These are phyloP conservation scores for Spinacia oleracea DNA, from an alignment of 179 eudicot genomes.

Conservation along the genomic window DNA sequence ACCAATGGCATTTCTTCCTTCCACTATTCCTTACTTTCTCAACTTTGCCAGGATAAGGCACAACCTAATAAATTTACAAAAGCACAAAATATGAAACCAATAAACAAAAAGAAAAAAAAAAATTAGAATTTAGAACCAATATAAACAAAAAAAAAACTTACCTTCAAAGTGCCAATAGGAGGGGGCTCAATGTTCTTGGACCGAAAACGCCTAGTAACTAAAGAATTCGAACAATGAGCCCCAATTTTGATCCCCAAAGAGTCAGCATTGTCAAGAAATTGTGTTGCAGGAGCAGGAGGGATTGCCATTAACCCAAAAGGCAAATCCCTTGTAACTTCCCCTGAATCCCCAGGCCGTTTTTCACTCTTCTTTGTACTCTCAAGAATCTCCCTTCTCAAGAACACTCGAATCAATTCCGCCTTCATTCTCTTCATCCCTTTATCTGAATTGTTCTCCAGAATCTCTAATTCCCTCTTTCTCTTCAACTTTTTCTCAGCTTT, in stretches of 20 bases:
- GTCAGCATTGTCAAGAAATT: constrained; percentile 36
- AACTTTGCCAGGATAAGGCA: constrained; percentile 49
- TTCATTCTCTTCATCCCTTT: constrained; percentile 65
- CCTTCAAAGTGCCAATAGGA: constrained; percentile 74
- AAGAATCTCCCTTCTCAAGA: constrained; percentile 66
- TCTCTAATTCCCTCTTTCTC: constrained; percentile 32
- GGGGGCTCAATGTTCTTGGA: constrained; percentile 77
- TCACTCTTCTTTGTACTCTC: constrained; percentile 49
- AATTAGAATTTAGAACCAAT: constrained; percentile 15
- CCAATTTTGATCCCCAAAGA: constrained; percentile 65
- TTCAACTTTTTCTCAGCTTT: constrained; percentile 31
- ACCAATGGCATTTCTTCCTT: constrained; percentile 84
- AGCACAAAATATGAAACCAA: constrained; percentile 5
- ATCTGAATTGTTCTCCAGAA: constrained; percentile 37
- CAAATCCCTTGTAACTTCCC: constrained; percentile 62
- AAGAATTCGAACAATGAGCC: constrained; percentile 25
- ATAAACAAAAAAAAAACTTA: constrained; percentile 8
- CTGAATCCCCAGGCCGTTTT: constrained; percentile 32
- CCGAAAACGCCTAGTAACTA: constrained; percentile 55
- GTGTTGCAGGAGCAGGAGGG: constrained; percentile 44
- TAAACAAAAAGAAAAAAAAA: constrained; percentile 12
- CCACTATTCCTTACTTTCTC: constrained; percentile 42
- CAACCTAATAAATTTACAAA: constrained; percentile 28
- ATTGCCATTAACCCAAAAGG: constrained; percentile 86
- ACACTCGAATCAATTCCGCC: constrained; percentile 72